Base-by-base conservation (phyloP, 2,329 filamentous ascomycete genomes). In the Hypoxylon sp. region DNA sequence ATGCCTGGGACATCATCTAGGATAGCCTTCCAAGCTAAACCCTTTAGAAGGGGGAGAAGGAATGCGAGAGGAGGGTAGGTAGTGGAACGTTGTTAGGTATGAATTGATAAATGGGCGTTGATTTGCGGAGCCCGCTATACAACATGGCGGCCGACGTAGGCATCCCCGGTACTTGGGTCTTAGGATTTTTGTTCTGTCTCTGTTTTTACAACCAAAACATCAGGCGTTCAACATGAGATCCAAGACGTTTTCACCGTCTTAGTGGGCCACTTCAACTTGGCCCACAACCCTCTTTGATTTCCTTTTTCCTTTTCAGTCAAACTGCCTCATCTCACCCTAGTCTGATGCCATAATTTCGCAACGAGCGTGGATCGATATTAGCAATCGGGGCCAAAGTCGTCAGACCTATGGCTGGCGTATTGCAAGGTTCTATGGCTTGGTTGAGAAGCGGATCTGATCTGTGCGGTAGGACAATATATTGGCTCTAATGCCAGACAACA, bases 1-100 rank as follows among this genome's bases (percentile, higher is more conserved):
- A 99, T 80, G 91, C 92, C 37, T 99, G 96, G 96, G 90, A 93
- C 78, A 92, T 99, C 74, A 88, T 98, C 77, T 99, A 90, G 86
- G 24, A n/a, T 48, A 29, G 46, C 54, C 57, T 22, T 56, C 48
- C n/a, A 57, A 37, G 37, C 61, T 33, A 55, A 55, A 35, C 62
- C 56, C 22, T 52, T 53, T 51, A 47, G 61, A 57, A 42, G 46
- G 39, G 31, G 44, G 56, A 31, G 29, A 9, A 61, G 51, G 65
- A 60, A 60, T 37, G 24, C 31, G 61, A 64, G 66, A 72, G 72
- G 70, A 71, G 69, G 70, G 63, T 54, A 70, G 71, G 70, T 72
- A 73, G 74, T 73, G 75, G 71, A 73, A 74, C 73, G 72, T 74
- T 74, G 67, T 72, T 70, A 75, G 74, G 72, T 75, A 75, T 74